Evolutionary conservation across 306 rosid genomes (phyloP).

Genomic region (Echinosophora koreensis): DNA sequence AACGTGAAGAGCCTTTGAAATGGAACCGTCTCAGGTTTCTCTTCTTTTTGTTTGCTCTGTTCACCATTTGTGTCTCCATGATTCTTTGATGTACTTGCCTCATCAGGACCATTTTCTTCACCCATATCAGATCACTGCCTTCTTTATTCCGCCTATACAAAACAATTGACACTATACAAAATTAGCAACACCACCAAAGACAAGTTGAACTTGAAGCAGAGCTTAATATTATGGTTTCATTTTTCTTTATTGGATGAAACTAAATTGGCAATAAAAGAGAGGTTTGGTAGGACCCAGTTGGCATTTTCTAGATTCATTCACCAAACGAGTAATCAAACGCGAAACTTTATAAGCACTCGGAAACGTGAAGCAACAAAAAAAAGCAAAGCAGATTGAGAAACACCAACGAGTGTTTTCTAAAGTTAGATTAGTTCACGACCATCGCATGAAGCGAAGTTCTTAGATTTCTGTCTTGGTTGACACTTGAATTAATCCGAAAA

Average conservation of each 20-base stretch:
- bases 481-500: slow-evolving; percentile 37
- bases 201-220: not conserved
- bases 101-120: slow-evolving; percentile 52
- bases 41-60: slow-evolving; percentile 54
- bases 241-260: not conserved
- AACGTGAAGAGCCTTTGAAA: slow-evolving; percentile 76
- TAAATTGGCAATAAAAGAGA: slow-evolving; percentile 1
- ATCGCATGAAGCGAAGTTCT: slow-evolving; percentile 4
- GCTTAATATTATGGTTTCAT: not conserved
- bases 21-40: slow-evolving; percentile 61
- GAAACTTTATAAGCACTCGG: not conserved
- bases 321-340: not conserved
- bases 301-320: slow-evolving; percentile 37
- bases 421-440: slow-evolving; percentile 8
- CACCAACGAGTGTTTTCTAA: not conserved
- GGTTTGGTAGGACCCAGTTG: slow-evolving; percentile 5
- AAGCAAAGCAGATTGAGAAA: slow-evolving; percentile 5
- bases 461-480: not conserved
- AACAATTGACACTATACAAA: slow-evolving; percentile 1
- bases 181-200: slow-evolving; percentile 15
- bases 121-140: slow-evolving; percentile 54
- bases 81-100: slow-evolving; percentile 48
- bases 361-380: slow-evolving; percentile 42
- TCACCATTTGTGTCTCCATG: slow-evolving; percentile 46
- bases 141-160: slow-evolving; percentile 38